Conservation (phyloP, 176 grass and related monocot genomes). For the Zoysia japonica region DNA sequence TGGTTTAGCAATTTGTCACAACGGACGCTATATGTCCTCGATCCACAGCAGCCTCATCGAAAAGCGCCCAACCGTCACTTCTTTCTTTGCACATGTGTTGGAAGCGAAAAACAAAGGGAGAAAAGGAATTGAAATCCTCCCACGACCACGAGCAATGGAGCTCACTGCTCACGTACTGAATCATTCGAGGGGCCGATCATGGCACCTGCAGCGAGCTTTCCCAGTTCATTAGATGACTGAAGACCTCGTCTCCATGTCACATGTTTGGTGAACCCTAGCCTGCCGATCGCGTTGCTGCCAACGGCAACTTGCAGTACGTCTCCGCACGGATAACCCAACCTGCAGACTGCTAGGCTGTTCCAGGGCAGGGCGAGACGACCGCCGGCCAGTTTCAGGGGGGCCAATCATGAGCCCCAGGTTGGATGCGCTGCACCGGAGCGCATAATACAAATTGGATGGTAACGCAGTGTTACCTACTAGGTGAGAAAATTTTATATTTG, state of each 20-base stretch:
- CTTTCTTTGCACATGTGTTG: background rate
- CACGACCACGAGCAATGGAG: slow-evolving; percentile 34
- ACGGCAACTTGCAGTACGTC: slow-evolving; percentile 35
- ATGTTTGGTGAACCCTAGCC: background rate
- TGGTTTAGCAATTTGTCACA: background rate
- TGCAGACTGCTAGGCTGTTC: slow-evolving; percentile 15
- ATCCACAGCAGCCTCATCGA: background rate
- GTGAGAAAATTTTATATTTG: no score
- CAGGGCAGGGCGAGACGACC: background rate
- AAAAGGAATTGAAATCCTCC: slow-evolving; percentile 20
- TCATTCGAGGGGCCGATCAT: background rate
- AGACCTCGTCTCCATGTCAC: slow-evolving; percentile 46
- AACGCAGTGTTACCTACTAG: background rate
- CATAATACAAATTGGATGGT: background rate
- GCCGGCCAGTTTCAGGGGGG: background rate
- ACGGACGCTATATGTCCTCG: background rate
- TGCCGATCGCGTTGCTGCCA: background rate
- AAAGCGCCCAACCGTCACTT: background rate
- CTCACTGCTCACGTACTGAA: slow-evolving; percentile 9
- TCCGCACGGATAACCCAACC: background rate
- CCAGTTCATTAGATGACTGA: slow-evolving; percentile 32
- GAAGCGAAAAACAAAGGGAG: background rate
- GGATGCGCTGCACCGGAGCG: slow-evolving; percentile 5
- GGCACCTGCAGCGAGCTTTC: background rate
- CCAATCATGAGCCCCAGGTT: slow-evolving; percentile 5